phyloP scores from a whole-genome alignment of 768 basidiomycete genomes.

The Mrakia blollopis region DNA sequence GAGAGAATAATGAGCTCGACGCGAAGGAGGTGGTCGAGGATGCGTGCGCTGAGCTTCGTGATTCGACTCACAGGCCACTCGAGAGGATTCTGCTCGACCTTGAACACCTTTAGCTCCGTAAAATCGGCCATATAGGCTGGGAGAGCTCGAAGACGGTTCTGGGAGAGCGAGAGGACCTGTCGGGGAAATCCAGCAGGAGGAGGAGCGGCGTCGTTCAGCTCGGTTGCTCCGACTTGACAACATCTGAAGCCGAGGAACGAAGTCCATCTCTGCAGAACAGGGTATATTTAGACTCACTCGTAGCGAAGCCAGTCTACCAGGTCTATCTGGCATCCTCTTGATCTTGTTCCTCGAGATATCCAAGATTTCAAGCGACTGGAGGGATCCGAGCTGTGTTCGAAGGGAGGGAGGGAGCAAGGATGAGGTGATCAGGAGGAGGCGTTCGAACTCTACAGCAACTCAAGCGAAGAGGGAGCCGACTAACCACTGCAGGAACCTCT shows the following conservation, averaged over 20 bases:
- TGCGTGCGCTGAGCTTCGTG: background rate
- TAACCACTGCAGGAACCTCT: slow-evolving; percentile 78
- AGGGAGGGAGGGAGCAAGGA: too few relatives aligned
- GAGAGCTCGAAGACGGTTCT: slow-evolving; percentile 74
- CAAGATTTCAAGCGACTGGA: slow-evolving; percentile 84
- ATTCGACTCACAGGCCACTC: slow-evolving; percentile 67
- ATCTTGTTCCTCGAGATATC: slow-evolving; percentile 93
- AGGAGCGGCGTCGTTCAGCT: background rate
- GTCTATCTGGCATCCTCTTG: slow-evolving; percentile 62
- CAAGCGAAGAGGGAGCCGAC: slow-evolving; percentile 42
- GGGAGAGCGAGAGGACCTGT: slow-evolving; percentile 78
- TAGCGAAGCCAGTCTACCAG: slow-evolving; percentile 72
- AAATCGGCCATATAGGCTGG: slow-evolving; percentile 76
- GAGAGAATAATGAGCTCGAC: background rate
- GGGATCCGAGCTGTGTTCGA: slow-evolving; percentile 42
- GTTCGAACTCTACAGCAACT: background rate
- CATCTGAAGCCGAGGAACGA: background rate
- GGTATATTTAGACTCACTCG: slow-evolving; percentile 46
- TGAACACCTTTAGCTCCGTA: slow-evolving; percentile 65
- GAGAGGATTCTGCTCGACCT: slow-evolving; percentile 84
- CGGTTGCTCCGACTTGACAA: background rate
- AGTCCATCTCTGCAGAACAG: too few relatives aligned
- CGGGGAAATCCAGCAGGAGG: background rate
- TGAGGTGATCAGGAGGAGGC: background rate
- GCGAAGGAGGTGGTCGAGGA: background rate